Evolutionary conservation across 192 early-diverging fungal species (phyloP).

Genomic region (Kappamyces sp.): DNA sequence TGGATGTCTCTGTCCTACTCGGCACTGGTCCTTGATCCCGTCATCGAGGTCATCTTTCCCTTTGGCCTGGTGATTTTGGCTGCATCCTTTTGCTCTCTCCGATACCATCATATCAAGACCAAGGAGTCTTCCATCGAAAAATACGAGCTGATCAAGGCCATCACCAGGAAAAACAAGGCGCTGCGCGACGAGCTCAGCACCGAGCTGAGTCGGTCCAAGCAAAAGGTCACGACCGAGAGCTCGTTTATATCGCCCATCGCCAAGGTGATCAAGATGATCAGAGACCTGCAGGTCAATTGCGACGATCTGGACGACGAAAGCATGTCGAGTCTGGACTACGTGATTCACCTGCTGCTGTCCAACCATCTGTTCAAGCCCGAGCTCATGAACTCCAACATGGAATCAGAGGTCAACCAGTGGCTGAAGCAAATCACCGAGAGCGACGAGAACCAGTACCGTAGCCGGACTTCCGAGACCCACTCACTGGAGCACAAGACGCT

Average conservation of each 20-base stretch:
- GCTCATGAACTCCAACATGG: conserved; percentile 28
- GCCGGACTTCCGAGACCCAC: too few species aligned
- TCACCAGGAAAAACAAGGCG: conserved; percentile 2
- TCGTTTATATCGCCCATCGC: conserved; percentile 32
- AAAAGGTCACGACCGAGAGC: not conserved
- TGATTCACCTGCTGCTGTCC: conserved; percentile 37
- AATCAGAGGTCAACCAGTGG: conserved; percentile 41
- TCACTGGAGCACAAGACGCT: too few species aligned
- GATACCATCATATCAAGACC: not conserved
- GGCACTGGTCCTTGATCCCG: too few species aligned
- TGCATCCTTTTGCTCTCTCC: not conserved
- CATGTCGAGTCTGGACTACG: conserved; percentile 40
- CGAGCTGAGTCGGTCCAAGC: conserved; percentile 7
- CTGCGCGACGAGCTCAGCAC: not conserved
- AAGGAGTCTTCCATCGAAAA: not conserved
- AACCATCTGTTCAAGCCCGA: conserved; percentile 43
- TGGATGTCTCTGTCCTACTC: too few species aligned
- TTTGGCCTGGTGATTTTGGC: not conserved
- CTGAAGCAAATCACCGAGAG: conserved; percentile 33
- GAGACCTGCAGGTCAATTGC: conserved; percentile 28
- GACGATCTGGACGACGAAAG: conserved; percentile 35
- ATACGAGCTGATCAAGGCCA: not conserved
- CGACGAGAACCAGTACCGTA: not conserved
- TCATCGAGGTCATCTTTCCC: too few species aligned
- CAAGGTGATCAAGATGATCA: conserved; percentile 44